Percentiles rank a stretch among this genome's conserved stretches.
Conservation (phyloP, 2,329 filamentous ascomycete species). For the Acephala macrosclerotiorum region DNA sequence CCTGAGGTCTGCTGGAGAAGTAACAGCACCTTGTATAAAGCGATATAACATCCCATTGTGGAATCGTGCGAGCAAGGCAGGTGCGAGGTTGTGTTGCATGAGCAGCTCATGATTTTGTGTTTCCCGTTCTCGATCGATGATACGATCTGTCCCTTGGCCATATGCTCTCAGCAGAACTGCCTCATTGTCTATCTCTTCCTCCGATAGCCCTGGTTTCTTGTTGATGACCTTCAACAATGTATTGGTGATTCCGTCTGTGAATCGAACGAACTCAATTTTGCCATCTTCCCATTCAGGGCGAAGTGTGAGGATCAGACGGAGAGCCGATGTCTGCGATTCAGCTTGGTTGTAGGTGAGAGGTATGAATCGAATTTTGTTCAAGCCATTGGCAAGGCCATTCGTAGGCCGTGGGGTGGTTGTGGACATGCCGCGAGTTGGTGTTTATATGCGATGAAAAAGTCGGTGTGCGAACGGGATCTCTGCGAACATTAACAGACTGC, state of each 20-base stretch:
- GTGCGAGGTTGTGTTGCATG: slow-evolving; percentile 82
- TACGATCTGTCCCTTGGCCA: slow-evolving; percentile 89
- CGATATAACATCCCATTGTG: slow-evolving; percentile 95
- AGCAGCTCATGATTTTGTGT: slow-evolving; percentile 84
- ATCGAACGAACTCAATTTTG: slow-evolving; percentile 83
- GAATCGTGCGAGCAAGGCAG: slow-evolving; percentile 88
- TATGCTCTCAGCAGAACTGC: slow-evolving; percentile 92
- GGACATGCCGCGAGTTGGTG: not conserved
- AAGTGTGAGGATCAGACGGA: slow-evolving; percentile 79
- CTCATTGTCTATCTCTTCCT: slow-evolving; percentile 81
- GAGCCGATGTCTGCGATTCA: slow-evolving; percentile 80
- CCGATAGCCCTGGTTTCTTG: slow-evolving; percentile 70
- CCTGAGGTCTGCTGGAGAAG: slow-evolving; percentile 81
- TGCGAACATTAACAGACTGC: not conserved
- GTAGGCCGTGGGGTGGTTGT: slow-evolving; percentile 19
- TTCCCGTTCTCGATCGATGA: slow-evolving; percentile 94
- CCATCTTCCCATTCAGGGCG: slow-evolving; percentile 86
- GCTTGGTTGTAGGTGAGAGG: slow-evolving; percentile 79
- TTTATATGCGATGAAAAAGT: not conserved
- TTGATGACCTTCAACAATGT: slow-evolving; percentile 84
- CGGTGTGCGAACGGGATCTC: not conserved
- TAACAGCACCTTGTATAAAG: slow-evolving; percentile 83
- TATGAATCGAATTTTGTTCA: slow-evolving; percentile 64
- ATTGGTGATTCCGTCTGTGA: slow-evolving; percentile 98
- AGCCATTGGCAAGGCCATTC: slow-evolving; percentile 15